These are phyloP conservation scores for Saxispiralis lemnorum DNA, from an alignment of 495 filamentous ascomycete genomes.

Conservation along the genomic window DNA sequence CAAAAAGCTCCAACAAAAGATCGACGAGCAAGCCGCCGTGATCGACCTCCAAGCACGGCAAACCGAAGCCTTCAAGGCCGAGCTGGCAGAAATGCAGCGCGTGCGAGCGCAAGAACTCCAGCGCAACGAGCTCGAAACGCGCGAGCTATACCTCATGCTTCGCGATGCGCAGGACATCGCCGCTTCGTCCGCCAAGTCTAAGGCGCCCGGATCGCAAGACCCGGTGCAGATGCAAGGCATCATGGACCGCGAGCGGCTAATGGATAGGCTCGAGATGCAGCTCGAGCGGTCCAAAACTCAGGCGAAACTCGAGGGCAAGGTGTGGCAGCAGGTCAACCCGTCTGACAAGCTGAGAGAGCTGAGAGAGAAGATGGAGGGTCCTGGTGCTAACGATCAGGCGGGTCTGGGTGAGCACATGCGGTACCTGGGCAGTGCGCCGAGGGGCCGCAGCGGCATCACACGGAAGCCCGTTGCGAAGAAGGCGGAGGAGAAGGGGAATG, in stretches of 20 bases:
- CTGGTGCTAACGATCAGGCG: constrained; percentile 24
- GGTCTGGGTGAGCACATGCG: constrained; percentile 21
- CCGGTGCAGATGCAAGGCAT: constrained; percentile 79
- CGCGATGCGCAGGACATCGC: constrained; percentile 94
- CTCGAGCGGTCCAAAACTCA: constrained; percentile 94
- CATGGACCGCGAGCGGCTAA: constrained; percentile 74
- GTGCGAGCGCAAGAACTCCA: constrained; percentile 83
- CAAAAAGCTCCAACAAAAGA: constrained; percentile 75
- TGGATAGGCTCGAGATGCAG: constrained; percentile 83
- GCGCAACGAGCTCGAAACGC: constrained; percentile 83
- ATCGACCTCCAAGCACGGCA: constrained; percentile 79
- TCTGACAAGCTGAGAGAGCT: constrained; percentile 84
- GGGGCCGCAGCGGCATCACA: constrained; percentile 6
- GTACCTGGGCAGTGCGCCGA: constrained; percentile 9
- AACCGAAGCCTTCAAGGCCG: constrained; percentile 69
- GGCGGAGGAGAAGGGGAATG: constrained; percentile 26
- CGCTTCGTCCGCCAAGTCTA: constrained; percentile 36
- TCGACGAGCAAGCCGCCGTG: constrained; percentile 78
- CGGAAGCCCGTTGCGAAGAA: constrained; percentile 18
- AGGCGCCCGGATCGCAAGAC: constrained; percentile 27
- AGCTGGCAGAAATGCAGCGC: constrained; percentile 71
- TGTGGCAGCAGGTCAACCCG: constrained; percentile 68
- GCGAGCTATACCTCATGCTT: constrained; percentile 95
- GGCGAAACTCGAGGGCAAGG: constrained; percentile 89
- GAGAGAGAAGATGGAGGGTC: constrained; percentile 82